Percentiles rank a stretch among this genome's conserved stretches.
phyloP scores from a whole-genome alignment of 805 yeast species.

The Candida succiphila region DNA sequence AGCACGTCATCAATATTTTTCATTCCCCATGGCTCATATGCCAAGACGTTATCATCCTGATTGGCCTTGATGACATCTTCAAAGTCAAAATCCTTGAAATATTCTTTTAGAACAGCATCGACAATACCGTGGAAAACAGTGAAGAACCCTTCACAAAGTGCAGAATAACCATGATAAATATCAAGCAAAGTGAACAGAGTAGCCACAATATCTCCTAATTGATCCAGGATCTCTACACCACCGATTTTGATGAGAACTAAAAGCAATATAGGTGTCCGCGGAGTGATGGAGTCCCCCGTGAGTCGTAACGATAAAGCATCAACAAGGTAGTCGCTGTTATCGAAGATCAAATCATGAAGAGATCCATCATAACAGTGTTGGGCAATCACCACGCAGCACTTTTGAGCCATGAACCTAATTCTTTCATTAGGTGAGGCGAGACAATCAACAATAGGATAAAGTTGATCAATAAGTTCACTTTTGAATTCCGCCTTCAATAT shows the following conservation, averaged over 20 bases:
- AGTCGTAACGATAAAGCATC: slow-evolving; percentile 69
- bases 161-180: slow-evolving; percentile 72
- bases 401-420: slow-evolving; percentile 41
- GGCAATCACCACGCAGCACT: slow-evolving; percentile 42
- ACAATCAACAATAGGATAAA: slow-evolving; percentile 66
- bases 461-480: slow-evolving; percentile 54
- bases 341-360: slow-evolving; percentile 42
- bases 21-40: slow-evolving; percentile 50
- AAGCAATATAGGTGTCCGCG: slow-evolving; percentile 62
- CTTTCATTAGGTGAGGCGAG: slow-evolving; percentile 46
- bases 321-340: slow-evolving; percentile 71
- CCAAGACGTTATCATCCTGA: slow-evolving; percentile 1
- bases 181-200: slow-evolving; percentile 74
- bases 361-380: slow-evolving; percentile 44
- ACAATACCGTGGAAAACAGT: slow-evolving; percentile 56
- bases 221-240: slow-evolving; percentile 55
- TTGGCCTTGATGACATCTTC: slow-evolving; percentile 6
- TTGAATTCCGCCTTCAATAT: slow-evolving; percentile 29
- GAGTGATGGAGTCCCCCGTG: slow-evolving; percentile 62
- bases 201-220: slow-evolving; percentile 55
- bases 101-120: slow-evolving; percentile 31
- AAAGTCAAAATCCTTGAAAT: slow-evolving; percentile 22
- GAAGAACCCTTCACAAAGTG: slow-evolving; percentile 65
- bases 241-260: slow-evolving; percentile 61
- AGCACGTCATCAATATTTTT: slow-evolving; percentile 31